Percentiles rank a stretch among this genome's conserved stretches.
These are phyloP conservation scores for Bipolaris sorokiniana DNA, from an alignment of 2,329 filamentous ascomycete species.

Conservation along the genomic window DNA sequence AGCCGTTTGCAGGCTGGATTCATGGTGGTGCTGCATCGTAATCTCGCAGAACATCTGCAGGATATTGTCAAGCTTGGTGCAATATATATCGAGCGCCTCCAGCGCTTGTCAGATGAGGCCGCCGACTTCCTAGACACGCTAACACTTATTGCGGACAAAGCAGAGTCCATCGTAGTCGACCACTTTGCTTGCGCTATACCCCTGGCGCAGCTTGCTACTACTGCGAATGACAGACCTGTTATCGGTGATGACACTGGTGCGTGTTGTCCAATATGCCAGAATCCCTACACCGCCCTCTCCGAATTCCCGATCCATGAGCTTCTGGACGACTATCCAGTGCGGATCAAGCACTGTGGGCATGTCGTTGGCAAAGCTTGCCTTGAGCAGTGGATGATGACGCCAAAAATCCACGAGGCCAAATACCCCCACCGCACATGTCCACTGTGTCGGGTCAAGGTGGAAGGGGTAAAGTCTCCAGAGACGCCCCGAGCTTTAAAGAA, in stretches of 20 bases:
- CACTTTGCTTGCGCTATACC: constrained; percentile 32
- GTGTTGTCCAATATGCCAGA: constrained; percentile 29
- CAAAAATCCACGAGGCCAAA: constrained; percentile 27
- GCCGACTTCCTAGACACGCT: constrained; percentile 4
- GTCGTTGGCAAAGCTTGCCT: constrained; percentile 32
- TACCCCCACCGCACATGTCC: constrained; percentile 32
- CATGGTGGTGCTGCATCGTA: constrained; percentile 19
- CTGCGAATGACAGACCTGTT: not conserved
- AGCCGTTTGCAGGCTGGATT: constrained; percentile 19
- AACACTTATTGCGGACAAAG: constrained; percentile 7
- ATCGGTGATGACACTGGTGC: constrained; percentile 17
- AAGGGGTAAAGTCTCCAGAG: constrained; percentile 8
- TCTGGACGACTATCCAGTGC: constrained; percentile 30
- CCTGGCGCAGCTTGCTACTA: constrained; percentile 9
- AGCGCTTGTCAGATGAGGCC: not conserved
- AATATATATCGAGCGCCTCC: constrained; percentile 5
- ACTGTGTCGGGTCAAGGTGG: constrained; percentile 27
- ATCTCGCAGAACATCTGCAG: constrained; percentile 14
- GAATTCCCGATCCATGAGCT: constrained; percentile 18
- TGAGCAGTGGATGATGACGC: constrained; percentile 32
- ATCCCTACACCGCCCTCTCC: constrained; percentile 22
- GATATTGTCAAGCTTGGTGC: constrained; percentile 4
- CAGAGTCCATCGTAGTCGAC: constrained; percentile 14
- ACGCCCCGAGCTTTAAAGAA: constrained; percentile 1
- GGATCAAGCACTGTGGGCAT: constrained; percentile 37